These are phyloP conservation scores for Bipolaris zeicola DNA, from an alignment of 2,329 filamentous ascomycete genomes.

Conservation along the genomic window DNA sequence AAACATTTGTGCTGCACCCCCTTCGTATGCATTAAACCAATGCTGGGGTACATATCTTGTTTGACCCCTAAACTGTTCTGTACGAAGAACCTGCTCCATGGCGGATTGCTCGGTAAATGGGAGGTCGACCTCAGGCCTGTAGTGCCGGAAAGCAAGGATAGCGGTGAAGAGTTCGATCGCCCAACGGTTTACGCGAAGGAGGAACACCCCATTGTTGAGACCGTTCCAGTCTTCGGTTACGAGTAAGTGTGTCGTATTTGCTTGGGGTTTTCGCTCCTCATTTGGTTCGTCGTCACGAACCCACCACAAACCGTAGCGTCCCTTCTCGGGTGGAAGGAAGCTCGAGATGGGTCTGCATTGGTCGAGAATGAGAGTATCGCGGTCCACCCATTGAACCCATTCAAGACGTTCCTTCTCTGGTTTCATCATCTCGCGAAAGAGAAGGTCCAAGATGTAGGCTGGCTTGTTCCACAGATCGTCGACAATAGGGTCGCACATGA, in stretches of 20 bases:
- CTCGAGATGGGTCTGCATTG: slow-evolving; percentile 49
- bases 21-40: slow-evolving; percentile 53
- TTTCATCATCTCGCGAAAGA: slow-evolving; percentile 45
- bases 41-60: slow-evolving; percentile 49
- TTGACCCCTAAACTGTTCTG: slow-evolving; percentile 39
- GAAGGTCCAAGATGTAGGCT: slow-evolving; percentile 51
- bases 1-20: slow-evolving; percentile 32
- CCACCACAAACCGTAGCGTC: slow-evolving; percentile 23
- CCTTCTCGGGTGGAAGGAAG: slow-evolving; percentile 45
- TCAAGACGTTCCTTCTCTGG: slow-evolving; percentile 48
- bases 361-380: slow-evolving; percentile 54
- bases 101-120: slow-evolving; percentile 51
- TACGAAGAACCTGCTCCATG: slow-evolving; percentile 48
- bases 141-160: slow-evolving; percentile 49
- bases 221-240: slow-evolving; percentile 50
- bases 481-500: slow-evolving; percentile 50
- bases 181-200: slow-evolving; percentile 50
- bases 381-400: slow-evolving; percentile 54
- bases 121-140: slow-evolving; percentile 44
- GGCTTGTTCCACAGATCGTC: slow-evolving; percentile 55
- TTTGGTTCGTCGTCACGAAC: slow-evolving; percentile 1
- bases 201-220: slow-evolving; percentile 53
- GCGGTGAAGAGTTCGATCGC: slow-evolving; percentile 48
- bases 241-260: slow-evolving; percentile 40
- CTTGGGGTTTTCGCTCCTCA: neutral